Percentiles rank a stretch among this genome's conserved stretches.
These are phyloP conservation scores for Hypoxylon sp. DNA, from an alignment of 2,329 filamentous ascomycete species.

Conservation along the genomic window DNA sequence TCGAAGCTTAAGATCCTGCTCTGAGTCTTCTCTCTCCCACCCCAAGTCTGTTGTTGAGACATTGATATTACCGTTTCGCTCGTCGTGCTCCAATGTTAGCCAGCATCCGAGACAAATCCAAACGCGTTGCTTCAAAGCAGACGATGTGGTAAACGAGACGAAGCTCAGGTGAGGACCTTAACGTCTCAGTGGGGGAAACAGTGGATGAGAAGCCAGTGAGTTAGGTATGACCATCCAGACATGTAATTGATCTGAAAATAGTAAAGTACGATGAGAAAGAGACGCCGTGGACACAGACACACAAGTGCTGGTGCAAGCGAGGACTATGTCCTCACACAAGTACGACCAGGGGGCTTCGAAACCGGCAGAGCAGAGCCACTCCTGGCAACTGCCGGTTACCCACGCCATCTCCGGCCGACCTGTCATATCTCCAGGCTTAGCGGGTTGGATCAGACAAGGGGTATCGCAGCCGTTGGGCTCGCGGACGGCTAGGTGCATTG, in stretches of 20 bases:
- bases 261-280: constrained; percentile 5
- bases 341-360: constrained; percentile 30
- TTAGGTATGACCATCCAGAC: constrained; percentile 24
- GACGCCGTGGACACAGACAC: constrained; percentile 9
- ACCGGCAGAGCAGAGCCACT: constrained; percentile 9
- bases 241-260: constrained; percentile 7
- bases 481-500: constrained; percentile 25
- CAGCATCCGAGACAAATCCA: constrained; percentile 17
- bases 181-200: not conserved
- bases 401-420: constrained; percentile 23
- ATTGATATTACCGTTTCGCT: constrained; percentile 1
- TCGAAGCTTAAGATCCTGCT: too few relatives aligned
- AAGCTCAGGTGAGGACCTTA: not conserved
- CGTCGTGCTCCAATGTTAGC: not conserved
- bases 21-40: not conserved
- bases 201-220: not conserved
- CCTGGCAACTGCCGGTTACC: constrained; percentile 29
- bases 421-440: constrained; percentile 29
- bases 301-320: constrained; percentile 20
- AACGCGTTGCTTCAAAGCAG: not conserved
- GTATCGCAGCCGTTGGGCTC: constrained; percentile 33
- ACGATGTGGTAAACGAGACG: not conserved
- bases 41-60: not conserved
- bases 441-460: constrained; percentile 16
- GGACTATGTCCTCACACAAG: constrained; percentile 32